These are phyloP conservation scores for Zygosaccharomyces lentus DNA, from an alignment of 805 yeast species.

Conservation along the genomic window DNA sequence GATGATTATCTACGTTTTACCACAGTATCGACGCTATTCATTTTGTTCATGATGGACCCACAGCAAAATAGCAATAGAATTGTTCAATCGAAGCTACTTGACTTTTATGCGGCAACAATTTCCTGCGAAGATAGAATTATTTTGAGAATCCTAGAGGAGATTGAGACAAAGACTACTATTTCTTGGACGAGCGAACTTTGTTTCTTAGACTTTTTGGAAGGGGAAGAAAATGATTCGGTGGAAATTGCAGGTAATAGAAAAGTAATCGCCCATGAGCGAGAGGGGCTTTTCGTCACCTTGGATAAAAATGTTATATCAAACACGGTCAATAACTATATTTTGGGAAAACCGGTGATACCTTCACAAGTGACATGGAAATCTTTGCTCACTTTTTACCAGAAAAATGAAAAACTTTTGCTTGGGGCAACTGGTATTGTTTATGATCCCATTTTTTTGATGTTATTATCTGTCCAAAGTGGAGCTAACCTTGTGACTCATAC, in stretches of 20 bases:
- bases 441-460: constrained; percentile 67
- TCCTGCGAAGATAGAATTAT: constrained; percentile 59
- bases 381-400: constrained; percentile 15
- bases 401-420: constrained; percentile 3
- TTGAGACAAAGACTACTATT: constrained; percentile 50
- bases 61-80: constrained; percentile 43
- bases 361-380: constrained; percentile 25
- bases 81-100: constrained; percentile 48
- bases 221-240: constrained; percentile 35
- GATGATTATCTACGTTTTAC: constrained; percentile 31
- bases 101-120: constrained; percentile 59
- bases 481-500: constrained; percentile 51
- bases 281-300: constrained; percentile 48
- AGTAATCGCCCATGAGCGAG: constrained; percentile 10
- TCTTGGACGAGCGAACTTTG: constrained; percentile 66
- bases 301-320: constrained; percentile 47
- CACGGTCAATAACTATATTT: constrained; percentile 40
- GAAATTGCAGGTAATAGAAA: constrained; percentile 44
- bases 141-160: constrained; percentile 47
- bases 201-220: constrained; percentile 60
- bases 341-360: constrained; percentile 33
- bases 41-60: constrained; percentile 47
- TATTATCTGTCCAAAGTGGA: constrained; percentile 52
- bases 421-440: constrained; percentile 39
- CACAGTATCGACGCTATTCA: constrained; percentile 44